Evolutionary conservation across 2,329 filamentous ascomycete genomes (phyloP), one percentile per base, ranked within the genome.

Genomic region (Fragosphaeria purpurea): DNA sequence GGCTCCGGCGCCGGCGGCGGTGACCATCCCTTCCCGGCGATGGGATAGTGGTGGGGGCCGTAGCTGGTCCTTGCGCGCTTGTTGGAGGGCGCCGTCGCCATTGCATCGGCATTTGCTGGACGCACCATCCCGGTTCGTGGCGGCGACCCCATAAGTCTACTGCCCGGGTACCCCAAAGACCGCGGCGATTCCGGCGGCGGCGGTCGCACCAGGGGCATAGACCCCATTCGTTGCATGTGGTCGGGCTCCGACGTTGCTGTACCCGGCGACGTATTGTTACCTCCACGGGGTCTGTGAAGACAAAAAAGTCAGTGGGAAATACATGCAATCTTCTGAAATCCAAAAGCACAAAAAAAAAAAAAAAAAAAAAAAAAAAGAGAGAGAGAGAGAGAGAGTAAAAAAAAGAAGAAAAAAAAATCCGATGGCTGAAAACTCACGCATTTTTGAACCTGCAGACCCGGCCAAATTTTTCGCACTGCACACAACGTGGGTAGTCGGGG

Each of bases 401-500:
- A 22, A 22, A 22, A 22, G 22, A 22, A n/a, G n/a, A 22, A 22
- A 22, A 22, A 22, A 22, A 22, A 22, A 22, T 37, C 35, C 1
- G 7, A 2, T 11, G 35, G 7, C 35, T 7, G 11, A 37, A 7
- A 31, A 83, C 84, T 80, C 71, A 91, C 86, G 86, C 86, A 68
- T 86, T 87, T 68, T 88, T 86, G 62, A 88, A 89, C 67, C 84
- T 84, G 77, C 90, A 95, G 13, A 85, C 74, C 45, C 88, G 79
- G 50, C 89, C 88, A 62, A 91, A 91, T 69, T 95, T 95, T 63
- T 93, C 85, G 65, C 90, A 96, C 67, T 95, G 89, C 49, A 90
- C 79, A 60, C 90, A 96, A 58, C 88, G 88, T 40, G 86, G 86
- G 57, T 81, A 85, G 59, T 90, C 88, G 1, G 89, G 90, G 57